phyloP scores from a whole-genome alignment of 805 yeast species.

The Saccharomycopsis lassenensis region DNA sequence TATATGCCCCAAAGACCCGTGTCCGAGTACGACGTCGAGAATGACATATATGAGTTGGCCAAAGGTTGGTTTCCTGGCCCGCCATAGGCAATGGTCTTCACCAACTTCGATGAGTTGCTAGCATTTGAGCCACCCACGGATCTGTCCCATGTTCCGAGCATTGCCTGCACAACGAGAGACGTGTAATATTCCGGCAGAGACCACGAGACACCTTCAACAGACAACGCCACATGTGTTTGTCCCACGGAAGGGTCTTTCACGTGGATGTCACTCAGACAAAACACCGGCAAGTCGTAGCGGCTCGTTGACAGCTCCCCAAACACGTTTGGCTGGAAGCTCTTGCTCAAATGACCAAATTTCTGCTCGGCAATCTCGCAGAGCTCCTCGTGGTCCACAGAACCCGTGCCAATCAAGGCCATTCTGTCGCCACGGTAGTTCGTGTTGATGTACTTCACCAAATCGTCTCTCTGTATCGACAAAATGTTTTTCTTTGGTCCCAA shows the following conservation, averaged over 20 bases:
- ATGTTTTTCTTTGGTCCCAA: conserved; percentile 90
- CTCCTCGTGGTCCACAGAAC: conserved; percentile 81
- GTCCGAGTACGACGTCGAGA: conserved; percentile 94
- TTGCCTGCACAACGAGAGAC: conserved; percentile 92
- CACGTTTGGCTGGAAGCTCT: conserved; percentile 47
- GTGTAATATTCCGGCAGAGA: conserved; percentile 90
- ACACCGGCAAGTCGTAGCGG: conserved; percentile 58
- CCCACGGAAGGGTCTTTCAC: conserved; percentile 77
- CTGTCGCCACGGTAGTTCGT: conserved; percentile 91
- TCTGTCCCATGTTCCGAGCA: conserved; percentile 96
- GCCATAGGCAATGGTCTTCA: conserved; percentile 48
- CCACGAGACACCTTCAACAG: conserved; percentile 99
- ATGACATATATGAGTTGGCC: conserved; percentile 93
- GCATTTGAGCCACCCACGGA: conserved; percentile 76
- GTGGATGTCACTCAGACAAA: conserved; percentile 78
- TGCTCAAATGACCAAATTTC: conserved; percentile 59
- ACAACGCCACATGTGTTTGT: conserved; percentile 81
- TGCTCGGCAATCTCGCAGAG: conserved; percentile 67
- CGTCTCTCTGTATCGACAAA: conserved; percentile 62
- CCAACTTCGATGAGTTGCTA: conserved; percentile 77
- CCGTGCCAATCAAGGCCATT: conserved; percentile 97
- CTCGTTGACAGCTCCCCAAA: conserved; percentile 54
- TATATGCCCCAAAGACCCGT: conserved; percentile 98
- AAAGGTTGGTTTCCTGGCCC: conserved; percentile 50
- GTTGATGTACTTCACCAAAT: conserved; percentile 67